A percentile compares a stretch with the other conserved stretches of the same genome.
Evolutionary conservation across 225 moss, liverwort and hornwort genomes (phyloP).

Genomic region (Straminergon stramineum): DNA sequence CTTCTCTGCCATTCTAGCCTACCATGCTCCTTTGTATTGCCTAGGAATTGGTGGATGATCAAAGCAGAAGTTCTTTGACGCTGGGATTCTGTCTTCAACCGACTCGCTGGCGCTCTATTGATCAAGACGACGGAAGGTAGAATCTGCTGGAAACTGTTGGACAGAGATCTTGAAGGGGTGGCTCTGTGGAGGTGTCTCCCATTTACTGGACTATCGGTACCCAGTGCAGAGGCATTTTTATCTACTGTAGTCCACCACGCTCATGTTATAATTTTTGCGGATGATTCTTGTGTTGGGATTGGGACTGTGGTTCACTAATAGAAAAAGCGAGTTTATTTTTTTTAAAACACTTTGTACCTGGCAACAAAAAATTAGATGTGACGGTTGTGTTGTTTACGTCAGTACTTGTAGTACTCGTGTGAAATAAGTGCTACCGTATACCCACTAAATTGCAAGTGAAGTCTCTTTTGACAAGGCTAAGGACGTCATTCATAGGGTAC

Average conservation of each 20-base stretch:
- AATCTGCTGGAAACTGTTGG: neutral
- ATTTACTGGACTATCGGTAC: neutral
- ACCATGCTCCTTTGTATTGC: neutral
- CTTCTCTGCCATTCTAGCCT: neutral
- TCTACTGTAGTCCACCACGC: neutral
- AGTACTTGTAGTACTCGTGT: neutral
- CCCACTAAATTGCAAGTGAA: neutral
- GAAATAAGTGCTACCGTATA: neutral
- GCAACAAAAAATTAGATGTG: neutral
- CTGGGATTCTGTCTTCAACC: neutral
- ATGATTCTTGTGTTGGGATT: neutral
- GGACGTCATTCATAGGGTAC: neutral
- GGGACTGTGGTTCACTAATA: neutral
- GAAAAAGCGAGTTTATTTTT: neutral
- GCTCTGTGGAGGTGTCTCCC: neutral
- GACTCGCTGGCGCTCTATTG: neutral
- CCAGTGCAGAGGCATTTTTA: neutral
- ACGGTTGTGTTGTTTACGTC: neutral
- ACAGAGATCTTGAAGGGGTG: neutral
- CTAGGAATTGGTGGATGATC: neutral
- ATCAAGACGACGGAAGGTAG: neutral
- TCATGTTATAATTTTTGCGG: slow-evolving; percentile 17
- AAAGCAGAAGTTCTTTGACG: neutral
- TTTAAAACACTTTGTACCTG: neutral
- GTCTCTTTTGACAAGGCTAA: neutral